phyloP scores from a whole-genome alignment of 2,329 filamentous ascomycete genomes.

The Aspergillus arachidicola region DNA sequence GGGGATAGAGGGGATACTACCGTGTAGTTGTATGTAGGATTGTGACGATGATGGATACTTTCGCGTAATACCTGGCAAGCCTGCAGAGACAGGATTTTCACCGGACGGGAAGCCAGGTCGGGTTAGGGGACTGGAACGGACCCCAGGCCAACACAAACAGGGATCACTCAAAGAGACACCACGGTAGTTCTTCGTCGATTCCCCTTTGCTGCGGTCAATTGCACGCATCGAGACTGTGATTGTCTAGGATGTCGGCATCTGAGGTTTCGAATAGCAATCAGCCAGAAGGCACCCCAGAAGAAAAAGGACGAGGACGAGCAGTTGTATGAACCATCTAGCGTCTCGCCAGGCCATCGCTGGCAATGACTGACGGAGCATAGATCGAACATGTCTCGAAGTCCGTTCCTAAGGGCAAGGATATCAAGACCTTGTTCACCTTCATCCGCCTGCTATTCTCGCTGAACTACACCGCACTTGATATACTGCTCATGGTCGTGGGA shows the following conservation, averaged over 20 bases:
- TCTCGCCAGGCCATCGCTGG: not conserved
- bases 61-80: not conserved
- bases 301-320: not conserved
- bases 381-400: too few relatives aligned
- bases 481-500: not conserved
- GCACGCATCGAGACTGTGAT: too few relatives aligned
- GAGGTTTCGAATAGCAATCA: not conserved
- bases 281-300: not conserved
- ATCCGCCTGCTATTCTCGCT: not conserved
- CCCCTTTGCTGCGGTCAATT: too few relatives aligned
- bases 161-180: not conserved
- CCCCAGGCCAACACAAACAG: not conserved
- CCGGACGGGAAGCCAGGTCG: not conserved
- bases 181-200: not conserved
- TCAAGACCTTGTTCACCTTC: not conserved
- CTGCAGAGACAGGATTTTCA: not conserved
- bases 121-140: not conserved
- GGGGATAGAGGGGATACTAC: not conserved
- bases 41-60: not conserved
- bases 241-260: too few relatives aligned
- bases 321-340: not conserved
- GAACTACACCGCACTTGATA: not conserved
- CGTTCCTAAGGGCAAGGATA: not conserved
- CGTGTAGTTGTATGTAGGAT: not conserved
- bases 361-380: not conserved